Evolutionary conservation across 2,329 filamentous ascomycete genomes (phyloP).

Genomic region (Chaetomium globosum): DNA sequence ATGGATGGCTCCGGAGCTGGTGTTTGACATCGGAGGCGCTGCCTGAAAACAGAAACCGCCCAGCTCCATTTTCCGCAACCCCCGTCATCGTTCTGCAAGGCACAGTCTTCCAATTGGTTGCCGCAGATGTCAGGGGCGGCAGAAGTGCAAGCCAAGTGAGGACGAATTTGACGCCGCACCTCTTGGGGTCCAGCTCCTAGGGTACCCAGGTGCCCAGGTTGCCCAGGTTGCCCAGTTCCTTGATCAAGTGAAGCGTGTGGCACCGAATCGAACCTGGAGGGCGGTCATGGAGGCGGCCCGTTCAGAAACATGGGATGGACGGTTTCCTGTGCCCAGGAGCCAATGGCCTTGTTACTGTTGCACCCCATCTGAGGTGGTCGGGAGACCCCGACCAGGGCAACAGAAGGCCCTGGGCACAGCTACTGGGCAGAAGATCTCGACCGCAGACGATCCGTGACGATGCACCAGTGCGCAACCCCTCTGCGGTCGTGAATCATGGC

Average conservation of each 20-base stretch:
- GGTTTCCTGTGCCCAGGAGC: constrained; percentile 10
- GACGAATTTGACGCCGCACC: constrained; percentile 15
- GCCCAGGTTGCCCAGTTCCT: not conserved
- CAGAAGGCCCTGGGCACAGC: not conserved
- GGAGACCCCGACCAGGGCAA: constrained; percentile 11
- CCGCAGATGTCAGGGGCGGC: constrained; percentile 19
- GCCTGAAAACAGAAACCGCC: not conserved
- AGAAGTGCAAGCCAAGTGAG: constrained; percentile 6
- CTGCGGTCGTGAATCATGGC: not conserved
- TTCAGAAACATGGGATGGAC: constrained; percentile 30
- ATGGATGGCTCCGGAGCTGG: too few relatives aligned
- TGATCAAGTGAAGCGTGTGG: not conserved
- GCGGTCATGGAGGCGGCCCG: constrained; percentile 13
- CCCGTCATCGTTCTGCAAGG: constrained; percentile 30
- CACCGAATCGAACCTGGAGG: constrained; percentile 13
- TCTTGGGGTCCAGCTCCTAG: not conserved
- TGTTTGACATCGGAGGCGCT: not conserved
- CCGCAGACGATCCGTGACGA: constrained; percentile 7
- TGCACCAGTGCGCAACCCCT: constrained; percentile 7
- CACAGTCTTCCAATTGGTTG: constrained; percentile 31
- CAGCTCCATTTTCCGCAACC: constrained; percentile 5
- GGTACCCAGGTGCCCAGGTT: not conserved
- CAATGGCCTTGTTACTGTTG: constrained; percentile 19
- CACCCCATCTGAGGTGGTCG: constrained; percentile 20
- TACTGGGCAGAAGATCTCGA: constrained; percentile 17